Base-by-base conservation (phyloP, 768 basidiomycete genomes). In the Leccinum sublutescens region DNA sequence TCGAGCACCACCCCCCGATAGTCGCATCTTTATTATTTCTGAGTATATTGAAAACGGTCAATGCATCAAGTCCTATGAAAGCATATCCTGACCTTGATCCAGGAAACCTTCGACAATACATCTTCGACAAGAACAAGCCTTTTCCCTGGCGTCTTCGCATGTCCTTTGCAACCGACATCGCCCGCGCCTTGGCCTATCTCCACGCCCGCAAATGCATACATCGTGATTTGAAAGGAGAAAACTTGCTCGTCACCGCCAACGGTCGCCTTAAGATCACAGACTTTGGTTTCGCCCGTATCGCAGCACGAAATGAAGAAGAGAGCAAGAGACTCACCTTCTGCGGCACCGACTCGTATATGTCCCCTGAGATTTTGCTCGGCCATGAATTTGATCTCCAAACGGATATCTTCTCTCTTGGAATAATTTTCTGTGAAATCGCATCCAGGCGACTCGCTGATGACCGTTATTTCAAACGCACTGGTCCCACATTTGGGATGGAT, bases 241-340 rank as follows among this genome's bases (percentile, higher is more conserved):
- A 99, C 65, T 81, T 98, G 27, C 85, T 98, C n/a, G 87, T 98
- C 21, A 98, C 95, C 0, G 77, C 88, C 38, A 99, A 99, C 67
- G 92, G 93, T 21, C 86, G 96, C 48, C 81, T 98, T 68, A 99
- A 98, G 78, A 88, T 98, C 66, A 97, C 95, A n/a, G 96, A 99
- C 70, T 99, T 99, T 74, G 96, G 96, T 1, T 96, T 98, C 66
- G 94, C 95, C 4, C 84, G 96, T 36, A 97, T 98, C 66, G 93
- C 93, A 0, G 94, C 94, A 0, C 83, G 90, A 45, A 96, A 92
- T 66, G 91, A 87, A 58, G 95, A 95, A 63, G 96, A 98, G 76
- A 83, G 80, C 55, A 91, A 89, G 68, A 83, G 91, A 4, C 81
- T 93, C 48, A 93, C 91, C 0, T 93, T 93, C 74, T 91, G 88